A percentile compares a stretch with the other conserved stretches of the same genome.
Conservation (phyloP, 495 filamentous ascomycete genomes). For the Neurospora africana region DNA sequence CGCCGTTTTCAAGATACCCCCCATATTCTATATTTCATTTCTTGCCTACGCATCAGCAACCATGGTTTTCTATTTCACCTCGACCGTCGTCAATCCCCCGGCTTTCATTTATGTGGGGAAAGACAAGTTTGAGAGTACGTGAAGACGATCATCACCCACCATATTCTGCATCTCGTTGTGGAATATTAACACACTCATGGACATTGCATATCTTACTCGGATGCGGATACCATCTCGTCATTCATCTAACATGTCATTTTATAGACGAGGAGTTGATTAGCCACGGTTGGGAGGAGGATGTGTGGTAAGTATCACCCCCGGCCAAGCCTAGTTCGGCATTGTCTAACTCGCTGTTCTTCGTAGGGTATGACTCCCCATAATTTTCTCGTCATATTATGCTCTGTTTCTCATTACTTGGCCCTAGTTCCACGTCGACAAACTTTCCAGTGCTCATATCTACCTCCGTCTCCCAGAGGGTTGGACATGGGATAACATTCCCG, state of each 20-base stretch:
- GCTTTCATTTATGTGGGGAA: constrained; percentile 94
- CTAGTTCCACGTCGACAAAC: constrained; percentile 94
- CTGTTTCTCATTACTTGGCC: neutral
- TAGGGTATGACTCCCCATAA: constrained; percentile 1
- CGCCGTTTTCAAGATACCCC: neutral
- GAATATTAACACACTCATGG: neutral
- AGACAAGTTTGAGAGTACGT: constrained; percentile 95
- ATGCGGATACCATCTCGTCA: too few species aligned
- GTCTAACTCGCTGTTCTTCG: neutral
- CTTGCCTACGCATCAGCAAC: constrained; percentile 4
- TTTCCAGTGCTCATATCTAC: constrained; percentile 94
- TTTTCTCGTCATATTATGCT: neutral
- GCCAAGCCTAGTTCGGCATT: neutral
- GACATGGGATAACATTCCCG: constrained; percentile 72
- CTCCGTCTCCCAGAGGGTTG: constrained; percentile 72
- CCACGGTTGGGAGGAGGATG: constrained; percentile 84
- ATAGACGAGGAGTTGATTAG: constrained; percentile 94
- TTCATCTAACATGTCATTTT: constrained; percentile 11
- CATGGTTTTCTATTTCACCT: constrained; percentile 97
- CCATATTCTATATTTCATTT: neutral
- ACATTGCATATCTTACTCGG: neutral
- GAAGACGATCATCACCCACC: neutral
- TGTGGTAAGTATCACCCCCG: constrained; percentile 54
- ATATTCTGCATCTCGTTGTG: neutral
- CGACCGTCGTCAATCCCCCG: constrained; percentile 55